phyloP scores from a whole-genome alignment of 495 filamentous ascomycete species.

The Penicillium odoratum region DNA sequence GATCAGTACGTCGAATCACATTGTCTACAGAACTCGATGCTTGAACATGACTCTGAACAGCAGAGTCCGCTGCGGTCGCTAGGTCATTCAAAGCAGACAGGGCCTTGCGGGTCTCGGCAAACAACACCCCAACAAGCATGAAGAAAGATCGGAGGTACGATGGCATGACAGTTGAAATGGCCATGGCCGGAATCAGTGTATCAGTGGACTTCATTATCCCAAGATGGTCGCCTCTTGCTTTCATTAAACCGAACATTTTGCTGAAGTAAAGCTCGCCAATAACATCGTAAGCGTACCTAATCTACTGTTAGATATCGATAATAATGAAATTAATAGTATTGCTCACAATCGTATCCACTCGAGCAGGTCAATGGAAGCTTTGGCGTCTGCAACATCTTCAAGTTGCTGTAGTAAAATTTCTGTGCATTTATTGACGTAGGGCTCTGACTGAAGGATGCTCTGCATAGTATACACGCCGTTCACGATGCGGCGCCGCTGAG shows the following conservation, averaged over 20 bases:
- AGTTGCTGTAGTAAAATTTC: constrained; percentile 24
- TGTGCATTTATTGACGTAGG: constrained; percentile 28
- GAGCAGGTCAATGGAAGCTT: constrained; percentile 23
- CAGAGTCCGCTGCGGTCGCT: neutral
- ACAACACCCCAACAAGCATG: neutral
- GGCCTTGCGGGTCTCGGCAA: constrained; percentile 10
- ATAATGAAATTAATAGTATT: constrained; percentile 1
- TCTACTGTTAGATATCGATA: constrained; percentile 5
- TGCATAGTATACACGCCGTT: constrained; percentile 33
- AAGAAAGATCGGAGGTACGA: neutral
- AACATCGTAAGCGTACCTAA: constrained; percentile 37
- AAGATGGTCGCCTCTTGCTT: constrained; percentile 15
- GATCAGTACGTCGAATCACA: constrained; percentile 13
- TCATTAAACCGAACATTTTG: constrained; percentile 38
- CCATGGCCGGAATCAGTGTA: constrained; percentile 6
- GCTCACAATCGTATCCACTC: constrained; percentile 21
- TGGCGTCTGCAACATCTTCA: constrained; percentile 21
- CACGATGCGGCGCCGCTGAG: constrained; percentile 30
- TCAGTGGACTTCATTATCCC: constrained; percentile 24
- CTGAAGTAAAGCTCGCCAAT: constrained; percentile 41
- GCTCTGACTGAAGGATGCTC: constrained; percentile 31
- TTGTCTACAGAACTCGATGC: constrained; percentile 2
- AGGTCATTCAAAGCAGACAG: constrained; percentile 9
- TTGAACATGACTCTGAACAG: neutral
- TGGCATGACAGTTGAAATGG: neutral